A percentile compares a stretch with the other conserved stretches of the same genome.
Conservation (phyloP, 805 yeast genomes). For the Maudiozyma bulderi region DNA sequence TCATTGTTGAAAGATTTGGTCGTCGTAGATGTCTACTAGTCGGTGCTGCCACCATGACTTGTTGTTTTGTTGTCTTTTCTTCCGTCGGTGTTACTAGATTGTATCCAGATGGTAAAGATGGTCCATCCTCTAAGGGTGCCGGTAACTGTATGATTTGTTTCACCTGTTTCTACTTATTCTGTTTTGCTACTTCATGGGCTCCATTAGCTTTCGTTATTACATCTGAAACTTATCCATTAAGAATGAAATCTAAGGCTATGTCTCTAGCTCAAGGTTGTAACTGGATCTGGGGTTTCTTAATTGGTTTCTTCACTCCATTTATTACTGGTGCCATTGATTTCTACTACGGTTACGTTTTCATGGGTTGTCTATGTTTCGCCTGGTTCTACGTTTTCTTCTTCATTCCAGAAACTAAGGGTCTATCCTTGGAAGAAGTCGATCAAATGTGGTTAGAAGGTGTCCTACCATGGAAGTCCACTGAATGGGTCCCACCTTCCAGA, state of each 20-base stretch:
- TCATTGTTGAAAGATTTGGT: conserved; percentile 1
- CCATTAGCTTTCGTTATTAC: conserved; percentile 55
- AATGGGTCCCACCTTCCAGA: conserved; percentile 41
- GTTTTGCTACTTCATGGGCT: conserved; percentile 69
- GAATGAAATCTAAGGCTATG: conserved; percentile 24
- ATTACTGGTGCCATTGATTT: conserved; percentile 2
- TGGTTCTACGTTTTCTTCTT: conserved; percentile 3
- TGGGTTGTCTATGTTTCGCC: conserved; percentile 4
- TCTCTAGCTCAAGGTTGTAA: conserved; percentile 2
- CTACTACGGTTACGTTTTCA: conserved; percentile 3
- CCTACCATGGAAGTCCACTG: conserved; percentile 36
- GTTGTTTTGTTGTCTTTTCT: conserved; percentile 1
- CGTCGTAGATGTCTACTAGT: conserved; percentile 31
- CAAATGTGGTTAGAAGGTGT: conserved; percentile 11
- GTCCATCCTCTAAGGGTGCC: conserved; percentile 41
- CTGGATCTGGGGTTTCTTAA: conserved; percentile 4
- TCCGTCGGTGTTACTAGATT: conserved; percentile 30
- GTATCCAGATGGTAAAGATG: conserved; percentile 26
- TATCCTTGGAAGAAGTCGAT: conserved; percentile 2
- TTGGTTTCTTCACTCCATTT: conserved; percentile 4
- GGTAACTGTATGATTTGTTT: conserved; percentile 65
- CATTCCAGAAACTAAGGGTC: conserved; percentile 2
- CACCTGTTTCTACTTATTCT: conserved; percentile 59
- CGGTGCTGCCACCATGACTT: conserved; percentile 2
- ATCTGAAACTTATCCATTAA: conserved; percentile 60